These are phyloP conservation scores for Hypoxylon trugodes DNA, from an alignment of 495 filamentous ascomycete genomes.

Conservation along the genomic window DNA sequence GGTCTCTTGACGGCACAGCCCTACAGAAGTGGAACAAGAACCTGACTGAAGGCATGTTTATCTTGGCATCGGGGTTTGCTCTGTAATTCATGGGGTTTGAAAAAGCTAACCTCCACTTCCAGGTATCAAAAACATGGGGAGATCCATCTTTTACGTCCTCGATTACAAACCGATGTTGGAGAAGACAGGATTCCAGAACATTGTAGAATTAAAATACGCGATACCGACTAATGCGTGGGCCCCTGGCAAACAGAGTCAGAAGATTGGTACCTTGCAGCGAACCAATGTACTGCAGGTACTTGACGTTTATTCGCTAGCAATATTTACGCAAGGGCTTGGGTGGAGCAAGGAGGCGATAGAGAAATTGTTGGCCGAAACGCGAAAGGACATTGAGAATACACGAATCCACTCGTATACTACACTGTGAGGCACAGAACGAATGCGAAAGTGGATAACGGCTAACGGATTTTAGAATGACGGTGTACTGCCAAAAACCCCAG, in stretches of 20 bases:
- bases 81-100: neutral
- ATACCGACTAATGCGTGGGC: conserved; percentile 56
- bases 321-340: conserved; percentile 46
- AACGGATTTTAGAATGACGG: conserved; percentile 20
- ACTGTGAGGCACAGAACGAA: conserved; percentile 11
- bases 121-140: conserved; percentile 42
- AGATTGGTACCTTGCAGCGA: conserved; percentile 55
- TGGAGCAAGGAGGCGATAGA: conserved; percentile 46
- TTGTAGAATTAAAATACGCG: conserved; percentile 44
- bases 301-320: conserved; percentile 43
- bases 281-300: conserved; percentile 45
- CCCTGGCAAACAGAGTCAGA: conserved; percentile 55
- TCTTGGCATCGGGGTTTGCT: neutral
- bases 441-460: neutral
- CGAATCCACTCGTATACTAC: conserved; percentile 44
- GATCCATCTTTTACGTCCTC: conserved; percentile 45
- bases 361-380: conserved; percentile 38
- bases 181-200: conserved; percentile 49
- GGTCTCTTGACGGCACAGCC: conserved; percentile 45
- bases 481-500: conserved; percentile 27
- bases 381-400: conserved; percentile 43
- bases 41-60: conserved; percentile 41
- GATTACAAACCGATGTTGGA: conserved; percentile 41
- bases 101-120: conserved; percentile 7
- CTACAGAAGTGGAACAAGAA: conserved; percentile 45